Base-by-base conservation (phyloP, 192 early-diverging fungal genomes). In the Neocallimastix lanati region DNA sequence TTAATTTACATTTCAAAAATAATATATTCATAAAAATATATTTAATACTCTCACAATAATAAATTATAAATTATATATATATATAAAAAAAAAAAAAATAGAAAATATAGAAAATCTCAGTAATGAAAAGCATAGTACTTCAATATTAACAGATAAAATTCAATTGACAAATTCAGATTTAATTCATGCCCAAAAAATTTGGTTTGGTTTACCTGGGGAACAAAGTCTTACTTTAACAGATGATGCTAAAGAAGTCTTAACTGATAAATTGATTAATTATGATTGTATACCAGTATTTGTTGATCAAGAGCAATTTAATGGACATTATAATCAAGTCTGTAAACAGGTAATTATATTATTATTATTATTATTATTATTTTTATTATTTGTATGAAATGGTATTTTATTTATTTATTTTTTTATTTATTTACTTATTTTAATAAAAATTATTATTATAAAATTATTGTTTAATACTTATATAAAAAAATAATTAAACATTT, bases 271-370 rank as follows among this genome's bases (percentile, higher is more conserved):
- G 58, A 83, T 86, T 30, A 88, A 92, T 77, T 84, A 92, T 79
- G 84, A 92, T 79, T 92, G 90, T 12, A 85, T 92, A 78, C 92
- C 95, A 1, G 95, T 98, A 28, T 93, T 93, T 85, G 85, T 93
- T 29, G 86, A 89, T 28, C 92, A 96, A 80, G 83, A 87, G 21
- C 91, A 95, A 80, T 88, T 95, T 83, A 94, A 96, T 76, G 95
- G 95, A 29, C 95, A 96, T 84, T 98, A 98, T 82, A 91, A 93
- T 80, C 90, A 91, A 82, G 97, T 96, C 80, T 96, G 96, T 87
- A 97, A 97, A 83, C 96, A 98, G 89, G 93, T 94, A 88, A 67
- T 33, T 33, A 33, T 33, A 33, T 33, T 6, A 33, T n/a, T n/a
- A n/a, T n/a, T n/a, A n/a, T n/a, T n/a, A n/a, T n/a, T n/a, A n/a